A percentile compares a stretch with the other conserved stretches of the same genome.
Evolutionary conservation across 1,284 basidiomycete genomes (phyloP).

Genomic region (Paramarasmius palmivorus): DNA sequence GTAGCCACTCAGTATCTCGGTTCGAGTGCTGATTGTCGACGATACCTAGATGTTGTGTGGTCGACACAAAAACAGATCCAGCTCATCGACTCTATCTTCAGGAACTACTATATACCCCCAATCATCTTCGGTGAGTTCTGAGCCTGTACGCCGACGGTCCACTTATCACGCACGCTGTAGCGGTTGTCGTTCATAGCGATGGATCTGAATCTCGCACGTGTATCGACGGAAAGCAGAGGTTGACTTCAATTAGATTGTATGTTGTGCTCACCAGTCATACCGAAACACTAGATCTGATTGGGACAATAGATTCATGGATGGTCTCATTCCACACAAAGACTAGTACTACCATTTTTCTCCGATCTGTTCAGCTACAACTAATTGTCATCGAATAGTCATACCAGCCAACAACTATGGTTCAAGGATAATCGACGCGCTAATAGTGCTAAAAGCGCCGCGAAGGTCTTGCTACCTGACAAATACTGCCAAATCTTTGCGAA

Average conservation of each 20-base stretch:
- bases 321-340: not conserved
- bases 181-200: not conserved
- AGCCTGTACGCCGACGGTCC: no score
- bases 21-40: not conserved
- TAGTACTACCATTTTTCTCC: no score
- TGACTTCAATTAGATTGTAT: not conserved
- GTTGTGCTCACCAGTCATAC: not conserved
- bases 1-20: no score
- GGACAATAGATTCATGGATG: not conserved
- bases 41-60: not conserved
- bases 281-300: not conserved
- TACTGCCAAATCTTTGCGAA: slow-evolving; percentile 1
- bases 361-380: no score
- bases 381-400: not conserved
- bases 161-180: not conserved
- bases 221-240: slow-evolving; percentile 1
- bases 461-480: not conserved
- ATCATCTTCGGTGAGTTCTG: not conserved
- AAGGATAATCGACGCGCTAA: not conserved
- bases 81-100: not conserved
- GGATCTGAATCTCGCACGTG: not conserved
- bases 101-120: not conserved
- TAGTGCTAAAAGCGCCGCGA: not conserved
- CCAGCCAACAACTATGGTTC: not conserved
- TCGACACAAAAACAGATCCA: not conserved